Percentiles rank a stretch among this genome's conserved stretches.
These are phyloP conservation scores for Mucor plumbeus DNA, from an alignment of 371 early-diverging fungal species.

Conservation along the genomic window DNA sequence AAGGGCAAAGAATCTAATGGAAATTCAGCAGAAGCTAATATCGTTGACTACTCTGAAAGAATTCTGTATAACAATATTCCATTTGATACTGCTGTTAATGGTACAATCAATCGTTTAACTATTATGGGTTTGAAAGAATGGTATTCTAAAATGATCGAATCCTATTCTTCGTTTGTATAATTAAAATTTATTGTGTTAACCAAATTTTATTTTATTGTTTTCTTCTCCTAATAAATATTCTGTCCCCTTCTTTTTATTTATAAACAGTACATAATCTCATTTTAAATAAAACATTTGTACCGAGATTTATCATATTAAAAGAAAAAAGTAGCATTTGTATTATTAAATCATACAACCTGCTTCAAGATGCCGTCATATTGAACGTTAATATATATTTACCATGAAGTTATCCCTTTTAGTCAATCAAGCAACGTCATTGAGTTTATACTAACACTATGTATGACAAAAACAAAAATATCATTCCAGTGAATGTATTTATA, in stretches of 20 bases:
- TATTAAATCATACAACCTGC: no score
- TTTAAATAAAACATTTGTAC: slow-evolving; percentile 1
- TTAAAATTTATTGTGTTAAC: neutral
- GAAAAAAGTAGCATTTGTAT: neutral
- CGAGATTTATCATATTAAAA: neutral
- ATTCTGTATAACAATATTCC: slow-evolving; percentile 7
- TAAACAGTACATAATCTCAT: neutral
- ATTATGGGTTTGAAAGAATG: slow-evolving; percentile 24
- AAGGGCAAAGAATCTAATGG: slow-evolving; percentile 1
- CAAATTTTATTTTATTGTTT: neutral
- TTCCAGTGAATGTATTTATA: neutral
- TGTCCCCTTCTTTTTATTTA: neutral
- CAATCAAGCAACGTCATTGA: neutral
- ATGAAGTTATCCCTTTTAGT: neutral
- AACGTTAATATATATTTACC: neutral
- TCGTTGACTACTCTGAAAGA: neutral
- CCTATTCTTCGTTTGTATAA: slow-evolving; percentile 6
- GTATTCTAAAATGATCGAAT: slow-evolving; percentile 1
- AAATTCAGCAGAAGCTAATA: neutral
- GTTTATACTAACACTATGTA: neutral
- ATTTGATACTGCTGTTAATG: slow-evolving; percentile 23
- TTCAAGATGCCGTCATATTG: slow-evolving; percentile 1
- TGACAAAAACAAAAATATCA: neutral
- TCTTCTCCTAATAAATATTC: neutral
- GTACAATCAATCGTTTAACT: slow-evolving; percentile 8